Evolutionary conservation across 2,329 filamentous ascomycete species (phyloP).

Genomic region (Arthrocladium fulminans): DNA sequence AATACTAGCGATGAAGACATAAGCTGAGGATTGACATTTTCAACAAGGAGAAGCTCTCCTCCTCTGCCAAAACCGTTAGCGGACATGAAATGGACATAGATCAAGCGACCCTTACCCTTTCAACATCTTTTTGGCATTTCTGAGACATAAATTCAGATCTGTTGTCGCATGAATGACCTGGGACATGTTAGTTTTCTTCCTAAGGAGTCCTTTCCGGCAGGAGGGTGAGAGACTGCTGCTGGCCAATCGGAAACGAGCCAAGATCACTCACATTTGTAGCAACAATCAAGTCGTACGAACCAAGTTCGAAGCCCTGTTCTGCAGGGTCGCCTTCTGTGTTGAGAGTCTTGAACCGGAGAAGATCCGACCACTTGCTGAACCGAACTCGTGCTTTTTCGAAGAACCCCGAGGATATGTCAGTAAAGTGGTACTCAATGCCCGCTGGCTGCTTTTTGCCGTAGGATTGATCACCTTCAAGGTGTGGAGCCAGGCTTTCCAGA

Average conservation of each 20-base stretch:
- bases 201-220: no score
- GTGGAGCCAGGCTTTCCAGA: neutral
- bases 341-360: slow-evolving; percentile 4
- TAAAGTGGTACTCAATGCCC: slow-evolving; percentile 14
- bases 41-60: neutral
- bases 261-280: slow-evolving; percentile 26
- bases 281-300: slow-evolving; percentile 26
- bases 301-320: slow-evolving; percentile 9
- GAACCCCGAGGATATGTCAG: slow-evolving; percentile 22
- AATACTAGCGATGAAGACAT: neutral
- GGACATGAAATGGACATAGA: no score
- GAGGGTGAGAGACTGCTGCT: no score
- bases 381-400: slow-evolving; percentile 13
- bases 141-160: slow-evolving; percentile 23
- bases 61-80: no score
- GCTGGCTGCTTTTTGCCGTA: neutral
- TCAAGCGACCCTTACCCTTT: no score
- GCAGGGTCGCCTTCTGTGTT: slow-evolving; percentile 8
- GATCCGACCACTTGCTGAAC: slow-evolving; percentile 6
- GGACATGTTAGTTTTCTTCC: no score
- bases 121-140: slow-evolving; percentile 24
- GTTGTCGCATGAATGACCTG: slow-evolving; percentile 27
- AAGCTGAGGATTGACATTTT: neutral
- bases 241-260: no score
- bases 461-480: no score